Base-by-base conservation (phyloP, 2,329 filamentous ascomycete species). In the Sordariomycetes sp. region DNA sequence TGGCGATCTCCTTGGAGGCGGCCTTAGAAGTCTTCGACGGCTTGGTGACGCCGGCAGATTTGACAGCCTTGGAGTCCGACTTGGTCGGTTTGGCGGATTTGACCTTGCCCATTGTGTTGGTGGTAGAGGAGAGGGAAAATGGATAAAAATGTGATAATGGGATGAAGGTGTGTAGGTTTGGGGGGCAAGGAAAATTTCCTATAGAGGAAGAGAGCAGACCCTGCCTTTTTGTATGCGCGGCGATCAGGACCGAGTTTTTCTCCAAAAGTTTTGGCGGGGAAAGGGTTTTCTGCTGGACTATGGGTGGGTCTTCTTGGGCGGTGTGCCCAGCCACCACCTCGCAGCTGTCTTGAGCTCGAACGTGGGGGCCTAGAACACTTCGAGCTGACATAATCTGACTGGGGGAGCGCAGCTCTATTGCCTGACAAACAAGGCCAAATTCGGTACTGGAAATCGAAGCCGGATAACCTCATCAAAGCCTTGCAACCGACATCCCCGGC, bases 21-120 rank as follows among this genome's bases (percentile, higher is more conserved):
- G 77, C 72, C 73, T 83, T 85, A 67, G 82, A 72, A 62, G 78
- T 79, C 69, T 86, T 77, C 60, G 80, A 75, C 56, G 83, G 68
- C 77, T 90, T 90, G 74, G 79, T 80, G 65, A 88, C 77, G 62
- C 80, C 80, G 63, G 77, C 83, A 64, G 77, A 78, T 77, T 88
- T 89, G 71, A 84, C 82, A 17, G 39, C 8, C 39, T 45, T 45
- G 28, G 54, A 32, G 66, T 78, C 76, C 63, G 77, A 67, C 74
- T 81, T 81, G 63, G 71, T 75, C 69, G 77, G 68, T 69, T 74
- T 80, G 69, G 75, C 74, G 68, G 84, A 78, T 75, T 86, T 87
- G 57, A 76, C 73, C 74, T 86, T 86, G 70, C 76, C 82, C 84
- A 86, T 87, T 70, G 64, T 76, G 69, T 57, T 60, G 58, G 58